Conservation (phyloP, 1,139 yeast species). For the Zygosaccharomyces pseudobailii region DNA sequence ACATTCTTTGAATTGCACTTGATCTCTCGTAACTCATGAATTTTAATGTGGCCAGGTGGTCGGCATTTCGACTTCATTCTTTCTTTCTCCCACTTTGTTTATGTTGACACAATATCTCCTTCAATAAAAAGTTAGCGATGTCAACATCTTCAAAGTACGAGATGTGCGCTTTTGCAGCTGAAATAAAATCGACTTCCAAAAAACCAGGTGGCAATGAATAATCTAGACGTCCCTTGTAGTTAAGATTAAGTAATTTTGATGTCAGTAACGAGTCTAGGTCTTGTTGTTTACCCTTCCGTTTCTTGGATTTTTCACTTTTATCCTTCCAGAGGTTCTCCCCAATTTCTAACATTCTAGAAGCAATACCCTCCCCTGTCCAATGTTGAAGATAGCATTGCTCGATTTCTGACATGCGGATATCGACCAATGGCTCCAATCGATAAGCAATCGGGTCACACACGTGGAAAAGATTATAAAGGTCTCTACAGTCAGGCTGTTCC, state of each 20-base stretch:
- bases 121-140: slow-evolving; percentile 72
- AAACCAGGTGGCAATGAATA: slow-evolving; percentile 75
- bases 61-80: too few relatives aligned
- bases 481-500: slow-evolving; percentile 47
- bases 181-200: slow-evolving; percentile 70
- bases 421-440: slow-evolving; percentile 75
- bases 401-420: slow-evolving; percentile 47
- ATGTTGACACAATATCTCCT: slow-evolving; percentile 39
- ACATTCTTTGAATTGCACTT: too few relatives aligned
- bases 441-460: slow-evolving; percentile 89
- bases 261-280: slow-evolving; percentile 27
- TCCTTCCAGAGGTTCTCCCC: slow-evolving; percentile 24
- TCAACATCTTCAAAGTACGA: slow-evolving; percentile 85
- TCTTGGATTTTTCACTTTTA: slow-evolving; percentile 15
- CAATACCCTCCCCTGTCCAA: slow-evolving; percentile 25
- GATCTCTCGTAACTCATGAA: too few relatives aligned
- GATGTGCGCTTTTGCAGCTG: slow-evolving; percentile 83
- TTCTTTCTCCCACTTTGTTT: neutral
- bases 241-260: slow-evolving; percentile 41
- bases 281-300: slow-evolving; percentile 29
- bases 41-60: too few relatives aligned
- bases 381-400: slow-evolving; percentile 45
- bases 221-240: slow-evolving; percentile 74
- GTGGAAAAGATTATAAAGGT: slow-evolving; percentile 74
- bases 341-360: slow-evolving; percentile 27